Evolutionary conservation across 768 basidiomycete genomes (phyloP), one percentile per base, ranked within the genome.

Genomic region (Strobilomyces dryophilus): DNA sequence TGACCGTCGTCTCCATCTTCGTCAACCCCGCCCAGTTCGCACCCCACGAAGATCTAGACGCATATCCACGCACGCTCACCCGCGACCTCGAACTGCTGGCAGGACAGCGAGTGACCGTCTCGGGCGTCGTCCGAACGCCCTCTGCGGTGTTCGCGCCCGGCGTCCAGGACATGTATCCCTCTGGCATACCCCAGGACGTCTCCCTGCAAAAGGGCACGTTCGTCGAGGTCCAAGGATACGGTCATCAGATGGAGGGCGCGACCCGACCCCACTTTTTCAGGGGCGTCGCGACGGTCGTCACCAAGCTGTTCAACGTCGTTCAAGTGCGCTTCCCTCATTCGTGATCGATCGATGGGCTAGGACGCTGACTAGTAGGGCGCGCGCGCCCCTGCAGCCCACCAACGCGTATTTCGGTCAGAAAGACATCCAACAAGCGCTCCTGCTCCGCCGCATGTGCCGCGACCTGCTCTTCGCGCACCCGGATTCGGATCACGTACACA

Each of bases 21-120:
- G 95, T 99, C 54, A 98, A 99, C 67, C 97, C 97, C 0, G 89
- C 95, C 4, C 95, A 98, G 69, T 99, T 99, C 61, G 92, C 95
- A 9, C 95, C 92, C 0, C 85, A 92, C 58, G 97, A 99, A 72
- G 97, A 98, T 67, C 82, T 98, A 4, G 78, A 79, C 26, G 83
- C 86, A 6, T 99, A 99, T 69, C 97, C 97, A 1, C 85, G 93
- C 37, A 95, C 93, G 0, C 74, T 99, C 4, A 76, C 84, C 1
- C 61, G 67, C 4, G 97, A 99, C 69, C 76, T 98, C 18, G 73
- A 79, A 45, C 73, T 82, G 14, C 78, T 97, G 18, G 59, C 64
- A 15, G 66, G 70, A 5, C 73, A 79, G 32, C 62, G 58, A 5
- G 57, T 75, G 29, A 48, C 55, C n/a, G 39, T 61, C 27, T 55